Evolutionary conservation across 148 eudicot genomes (phyloP).

Genomic region (Amaranthus palmeri): DNA sequence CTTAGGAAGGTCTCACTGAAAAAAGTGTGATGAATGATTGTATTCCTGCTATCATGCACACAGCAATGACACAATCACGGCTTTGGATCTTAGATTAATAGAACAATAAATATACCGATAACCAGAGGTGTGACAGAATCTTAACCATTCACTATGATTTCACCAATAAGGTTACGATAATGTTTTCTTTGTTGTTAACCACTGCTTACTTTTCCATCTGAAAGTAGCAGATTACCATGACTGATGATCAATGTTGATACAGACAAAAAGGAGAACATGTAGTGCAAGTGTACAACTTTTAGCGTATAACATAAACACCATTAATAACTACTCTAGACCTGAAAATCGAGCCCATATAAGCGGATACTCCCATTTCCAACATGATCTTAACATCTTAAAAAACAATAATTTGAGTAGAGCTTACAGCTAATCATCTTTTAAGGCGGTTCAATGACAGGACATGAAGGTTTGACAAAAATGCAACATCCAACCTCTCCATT

Average conservation of each 20-base stretch:
- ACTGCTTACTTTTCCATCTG: constrained; percentile 45
- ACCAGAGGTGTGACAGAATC: neutral
- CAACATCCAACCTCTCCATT: neutral
- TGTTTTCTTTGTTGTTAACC: constrained; percentile 45
- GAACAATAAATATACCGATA: neutral
- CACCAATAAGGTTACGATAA: constrained; percentile 54
- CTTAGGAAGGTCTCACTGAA: constrained; percentile 50
- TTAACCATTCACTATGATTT: constrained; percentile 38
- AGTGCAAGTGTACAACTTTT: constrained; percentile 22
- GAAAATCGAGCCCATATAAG: constrained; percentile 30
- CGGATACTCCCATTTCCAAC: constrained; percentile 29
- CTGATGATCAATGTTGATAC: neutral
- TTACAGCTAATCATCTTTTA: neutral
- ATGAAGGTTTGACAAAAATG: neutral
- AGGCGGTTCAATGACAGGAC: neutral
- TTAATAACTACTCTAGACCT: constrained; percentile 28
- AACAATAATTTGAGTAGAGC: neutral
- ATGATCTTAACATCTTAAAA: constrained; percentile 33
- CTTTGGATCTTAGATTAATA: neutral
- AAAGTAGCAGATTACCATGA: neutral
- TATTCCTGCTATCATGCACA: constrained; percentile 27
- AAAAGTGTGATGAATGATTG: constrained; percentile 41
- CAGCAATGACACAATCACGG: neutral
- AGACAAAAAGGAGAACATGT: neutral
- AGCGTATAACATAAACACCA: neutral